Evolutionary conservation across 352 stramenopile species (phyloP).

Genomic region (Phytophthora citrophthora): DNA sequence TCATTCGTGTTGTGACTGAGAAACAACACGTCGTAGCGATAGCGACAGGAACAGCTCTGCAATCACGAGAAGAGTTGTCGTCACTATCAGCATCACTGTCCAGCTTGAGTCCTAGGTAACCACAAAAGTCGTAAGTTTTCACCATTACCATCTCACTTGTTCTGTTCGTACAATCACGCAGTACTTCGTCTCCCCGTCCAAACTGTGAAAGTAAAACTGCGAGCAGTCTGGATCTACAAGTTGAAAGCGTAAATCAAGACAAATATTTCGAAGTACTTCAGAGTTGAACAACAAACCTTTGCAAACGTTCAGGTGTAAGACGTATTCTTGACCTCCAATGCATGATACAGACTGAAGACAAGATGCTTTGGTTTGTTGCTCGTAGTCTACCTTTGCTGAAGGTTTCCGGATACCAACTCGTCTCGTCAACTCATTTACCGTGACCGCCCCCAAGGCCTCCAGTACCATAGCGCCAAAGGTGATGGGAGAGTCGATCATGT

Average conservation of each 20-base stretch:
- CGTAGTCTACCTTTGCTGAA: background rate
- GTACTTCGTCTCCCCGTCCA: slow-evolving; percentile 49
- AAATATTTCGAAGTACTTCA: background rate
- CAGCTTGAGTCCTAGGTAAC: slow-evolving; percentile 38
- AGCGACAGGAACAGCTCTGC: slow-evolving; percentile 51
- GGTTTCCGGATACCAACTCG: slow-evolving; percentile 31
- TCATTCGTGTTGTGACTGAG: background rate
- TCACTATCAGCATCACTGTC: slow-evolving; percentile 40
- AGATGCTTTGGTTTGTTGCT: background rate
- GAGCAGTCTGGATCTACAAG: slow-evolving; percentile 61
- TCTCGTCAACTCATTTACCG: slow-evolving; percentile 54
- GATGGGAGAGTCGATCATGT: slow-evolving; percentile 73
- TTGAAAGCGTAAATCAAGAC: background rate
- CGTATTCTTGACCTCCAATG: slow-evolving; percentile 50
- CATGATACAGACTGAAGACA: slow-evolving; percentile 27
- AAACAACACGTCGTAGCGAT: slow-evolving; percentile 36
- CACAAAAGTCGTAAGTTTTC: background rate
- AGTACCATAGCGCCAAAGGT: slow-evolving; percentile 69
- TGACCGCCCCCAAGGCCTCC: slow-evolving; percentile 43
- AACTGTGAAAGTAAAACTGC: slow-evolving; percentile 66
- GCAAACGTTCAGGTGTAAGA: slow-evolving; percentile 49
- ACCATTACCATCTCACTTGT: background rate
- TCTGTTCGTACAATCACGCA: slow-evolving; percentile 59
- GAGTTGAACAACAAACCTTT: slow-evolving; percentile 36
- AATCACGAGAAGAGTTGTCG: slow-evolving; percentile 41